phyloP scores from a whole-genome alignment of 495 filamentous ascomycete genomes.

The Evernia prunastri region DNA sequence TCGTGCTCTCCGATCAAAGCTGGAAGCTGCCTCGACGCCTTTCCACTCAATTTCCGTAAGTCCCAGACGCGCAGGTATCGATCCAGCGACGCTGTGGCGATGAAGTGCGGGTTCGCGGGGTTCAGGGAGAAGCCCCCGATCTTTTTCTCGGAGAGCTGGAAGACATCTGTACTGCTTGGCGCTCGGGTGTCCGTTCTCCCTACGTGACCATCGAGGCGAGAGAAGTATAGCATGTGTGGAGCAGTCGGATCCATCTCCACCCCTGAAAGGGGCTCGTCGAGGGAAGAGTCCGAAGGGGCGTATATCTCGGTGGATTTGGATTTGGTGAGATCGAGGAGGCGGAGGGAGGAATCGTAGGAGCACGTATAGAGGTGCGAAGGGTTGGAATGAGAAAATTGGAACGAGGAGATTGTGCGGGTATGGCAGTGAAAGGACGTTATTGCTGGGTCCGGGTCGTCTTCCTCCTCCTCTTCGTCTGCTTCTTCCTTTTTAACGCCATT shows the following conservation, averaged over 20 bases:
- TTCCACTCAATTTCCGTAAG: slow-evolving; percentile 64
- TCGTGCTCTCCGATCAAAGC: slow-evolving; percentile 72
- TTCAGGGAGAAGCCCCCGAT: slow-evolving; percentile 89
- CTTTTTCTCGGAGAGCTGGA: slow-evolving; percentile 83
- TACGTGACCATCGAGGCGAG: slow-evolving; percentile 72
- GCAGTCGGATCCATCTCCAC: slow-evolving; percentile 67
- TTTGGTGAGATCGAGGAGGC: slow-evolving; percentile 76
- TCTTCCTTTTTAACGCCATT: slow-evolving; percentile 36
- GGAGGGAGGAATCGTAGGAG: slow-evolving; percentile 93
- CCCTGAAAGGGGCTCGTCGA: slow-evolving; percentile 72
- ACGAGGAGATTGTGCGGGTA: slow-evolving; percentile 77
- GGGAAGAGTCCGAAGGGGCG: slow-evolving; percentile 57
- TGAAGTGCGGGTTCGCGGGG: slow-evolving; percentile 66
- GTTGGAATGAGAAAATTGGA: slow-evolving; percentile 68
- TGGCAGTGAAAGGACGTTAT: slow-evolving; percentile 86
- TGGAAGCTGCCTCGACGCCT: slow-evolving; percentile 50
- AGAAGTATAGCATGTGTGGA: slow-evolving; percentile 75
- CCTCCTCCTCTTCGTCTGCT: slow-evolving; percentile 55
- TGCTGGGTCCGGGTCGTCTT: slow-evolving; percentile 60
- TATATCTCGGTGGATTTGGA: slow-evolving; percentile 72
- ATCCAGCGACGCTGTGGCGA: slow-evolving; percentile 90
- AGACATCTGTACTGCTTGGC: slow-evolving; percentile 48
- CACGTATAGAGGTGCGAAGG: slow-evolving; percentile 64
- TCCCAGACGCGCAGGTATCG: slow-evolving; percentile 90
- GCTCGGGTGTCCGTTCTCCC: slow-evolving; percentile 72